These are phyloP conservation scores for Sporodiniella umbellata DNA, from an alignment of 371 early-diverging fungal genomes.

Conservation along the genomic window DNA sequence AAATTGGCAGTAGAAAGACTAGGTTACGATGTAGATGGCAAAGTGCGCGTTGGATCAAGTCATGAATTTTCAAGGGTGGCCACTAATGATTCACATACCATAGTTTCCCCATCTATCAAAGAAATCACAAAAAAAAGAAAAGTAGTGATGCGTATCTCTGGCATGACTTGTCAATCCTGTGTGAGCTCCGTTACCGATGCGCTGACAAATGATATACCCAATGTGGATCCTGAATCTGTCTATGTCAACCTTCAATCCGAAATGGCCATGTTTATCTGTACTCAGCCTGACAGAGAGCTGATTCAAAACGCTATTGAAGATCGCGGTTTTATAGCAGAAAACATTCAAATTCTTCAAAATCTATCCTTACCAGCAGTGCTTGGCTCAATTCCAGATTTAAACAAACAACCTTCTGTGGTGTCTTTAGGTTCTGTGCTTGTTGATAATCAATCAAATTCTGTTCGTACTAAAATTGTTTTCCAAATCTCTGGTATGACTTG, in stretches of 20 bases:
- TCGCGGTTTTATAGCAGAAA: constrained; percentile 37
- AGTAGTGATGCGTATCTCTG: constrained; percentile 53
- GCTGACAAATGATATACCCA: constrained; percentile 20
- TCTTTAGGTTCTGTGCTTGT: constrained; percentile 29
- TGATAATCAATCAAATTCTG: constrained; percentile 13
- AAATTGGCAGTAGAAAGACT: constrained; percentile 52
- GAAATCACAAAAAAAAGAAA: constrained; percentile 14
- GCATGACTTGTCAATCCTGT: constrained; percentile 92
- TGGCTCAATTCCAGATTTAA: background rate
- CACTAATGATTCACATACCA: background rate
- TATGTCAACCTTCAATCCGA: constrained; percentile 39
- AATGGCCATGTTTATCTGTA: constrained; percentile 45
- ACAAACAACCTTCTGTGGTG: constrained; percentile 9
- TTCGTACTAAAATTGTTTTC: constrained; percentile 42
- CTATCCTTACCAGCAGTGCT: constrained; percentile 29
- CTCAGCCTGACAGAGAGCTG: constrained; percentile 18
- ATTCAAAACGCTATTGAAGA: constrained; percentile 31
- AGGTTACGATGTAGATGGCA: constrained; percentile 58
- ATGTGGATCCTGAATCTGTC: constrained; percentile 30
- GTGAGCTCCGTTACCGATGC: constrained; percentile 35
- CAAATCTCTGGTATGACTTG: constrained; percentile 93
- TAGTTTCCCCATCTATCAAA: background rate
- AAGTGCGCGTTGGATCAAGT: constrained; percentile 14
- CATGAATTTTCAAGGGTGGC: background rate
- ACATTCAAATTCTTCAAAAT: constrained; percentile 46